phyloP scores from a whole-genome alignment of 2,329 filamentous ascomycete genomes.

The Ceratocystis harringtonii region DNA sequence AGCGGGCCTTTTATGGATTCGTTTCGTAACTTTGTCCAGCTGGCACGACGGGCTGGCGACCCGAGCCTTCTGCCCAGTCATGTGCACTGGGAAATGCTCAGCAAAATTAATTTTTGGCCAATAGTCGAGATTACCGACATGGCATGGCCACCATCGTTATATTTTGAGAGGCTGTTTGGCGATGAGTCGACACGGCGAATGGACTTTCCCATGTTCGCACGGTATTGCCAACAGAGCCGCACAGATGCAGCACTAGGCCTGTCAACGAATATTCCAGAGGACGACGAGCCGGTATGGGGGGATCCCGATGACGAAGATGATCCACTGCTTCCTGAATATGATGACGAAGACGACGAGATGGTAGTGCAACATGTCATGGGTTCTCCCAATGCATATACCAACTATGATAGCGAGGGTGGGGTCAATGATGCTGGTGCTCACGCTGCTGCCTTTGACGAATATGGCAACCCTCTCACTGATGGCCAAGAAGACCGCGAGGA shows the following conservation, averaged over 20 bases:
- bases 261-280: background rate
- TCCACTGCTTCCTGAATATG: background rate
- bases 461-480: background rate
- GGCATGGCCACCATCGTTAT: constrained; percentile 1
- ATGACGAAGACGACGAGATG: background rate
- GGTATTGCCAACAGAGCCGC: background rate
- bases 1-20: background rate
- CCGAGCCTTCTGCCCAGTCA: background rate
- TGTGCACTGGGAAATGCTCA: background rate
- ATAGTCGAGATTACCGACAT: constrained; percentile 1
- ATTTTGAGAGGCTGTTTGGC: constrained; percentile 6
- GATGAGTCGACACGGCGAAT: background rate
- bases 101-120: constrained; percentile 9
- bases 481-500: background rate
- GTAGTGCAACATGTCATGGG: background rate
- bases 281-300: background rate
- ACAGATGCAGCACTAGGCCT: background rate
- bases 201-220: constrained; percentile 1
- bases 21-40: background rate
- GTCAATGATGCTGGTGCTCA: background rate
- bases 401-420: background rate
- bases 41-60: background rate
- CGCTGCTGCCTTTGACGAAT: background rate
- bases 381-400: background rate
- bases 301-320: background rate